Percentiles rank a stretch among this genome's conserved stretches.
phyloP scores from a whole-genome alignment of 345 rosid species.

The Syzygium aromaticum region DNA sequence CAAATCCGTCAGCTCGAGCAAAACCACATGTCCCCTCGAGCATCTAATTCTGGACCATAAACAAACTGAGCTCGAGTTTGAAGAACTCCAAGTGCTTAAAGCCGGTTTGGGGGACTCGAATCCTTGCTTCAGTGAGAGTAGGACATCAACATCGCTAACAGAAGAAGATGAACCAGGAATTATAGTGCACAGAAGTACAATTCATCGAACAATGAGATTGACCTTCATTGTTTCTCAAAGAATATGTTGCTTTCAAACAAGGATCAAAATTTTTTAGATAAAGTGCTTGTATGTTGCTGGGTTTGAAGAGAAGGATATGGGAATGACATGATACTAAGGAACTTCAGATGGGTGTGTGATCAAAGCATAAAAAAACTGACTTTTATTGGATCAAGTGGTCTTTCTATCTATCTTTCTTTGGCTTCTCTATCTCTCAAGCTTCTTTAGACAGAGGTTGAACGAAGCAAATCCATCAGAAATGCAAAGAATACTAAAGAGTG shows the following conservation, averaged over 20 bases:
- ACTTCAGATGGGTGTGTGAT: background rate
- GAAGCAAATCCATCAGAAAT: background rate
- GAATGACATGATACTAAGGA: background rate
- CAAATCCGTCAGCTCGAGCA: background rate
- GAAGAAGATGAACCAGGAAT: background rate
- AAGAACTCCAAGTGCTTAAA: constrained; percentile 1
- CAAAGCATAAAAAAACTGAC: background rate
- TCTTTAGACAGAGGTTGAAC: background rate
- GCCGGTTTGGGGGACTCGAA: background rate
- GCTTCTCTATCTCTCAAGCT: background rate
- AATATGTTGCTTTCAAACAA: background rate
- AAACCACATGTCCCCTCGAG: background rate
- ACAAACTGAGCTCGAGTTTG: background rate
- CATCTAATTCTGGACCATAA: constrained; percentile 8
- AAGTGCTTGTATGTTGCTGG: background rate
- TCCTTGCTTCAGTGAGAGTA: constrained; percentile 4
- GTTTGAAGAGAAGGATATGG: background rate
- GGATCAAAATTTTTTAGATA: background rate
- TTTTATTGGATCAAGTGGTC: background rate
- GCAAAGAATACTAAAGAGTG: background rate
- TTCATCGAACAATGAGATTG: background rate
- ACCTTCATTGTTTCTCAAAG: background rate
- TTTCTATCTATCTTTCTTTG: background rate
- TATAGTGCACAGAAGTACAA: background rate
- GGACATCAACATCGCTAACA: background rate